A percentile compares a stretch with the other conserved stretches of the same genome.
These are phyloP conservation scores for Euclidium syriacum DNA, from an alignment of 345 rosid species.

Conservation along the genomic window DNA sequence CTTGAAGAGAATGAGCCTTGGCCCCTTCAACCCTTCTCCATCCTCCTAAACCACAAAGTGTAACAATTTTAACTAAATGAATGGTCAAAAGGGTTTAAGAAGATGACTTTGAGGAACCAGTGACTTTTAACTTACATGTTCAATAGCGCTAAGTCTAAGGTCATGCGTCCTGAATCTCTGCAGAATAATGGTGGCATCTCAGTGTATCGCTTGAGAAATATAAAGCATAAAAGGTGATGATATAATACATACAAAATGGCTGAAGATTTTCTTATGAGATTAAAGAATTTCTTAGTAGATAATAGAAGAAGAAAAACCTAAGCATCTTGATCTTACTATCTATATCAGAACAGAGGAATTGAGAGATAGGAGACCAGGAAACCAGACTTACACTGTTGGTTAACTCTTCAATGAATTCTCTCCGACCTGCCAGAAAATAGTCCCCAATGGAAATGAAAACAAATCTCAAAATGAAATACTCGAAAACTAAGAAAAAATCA, in stretches of 20 bases:
- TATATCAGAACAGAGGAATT: neutral
- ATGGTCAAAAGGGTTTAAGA: neutral
- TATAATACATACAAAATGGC: neutral
- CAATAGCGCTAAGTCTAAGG: constrained; percentile 47
- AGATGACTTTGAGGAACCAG: neutral
- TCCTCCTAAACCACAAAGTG: constrained; percentile 50
- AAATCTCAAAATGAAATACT: neutral
- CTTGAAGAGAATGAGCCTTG: constrained; percentile 54
- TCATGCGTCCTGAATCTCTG: constrained; percentile 54
- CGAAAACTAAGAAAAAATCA: neutral
- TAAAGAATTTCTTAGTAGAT: neutral
- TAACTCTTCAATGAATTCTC: constrained; percentile 60
- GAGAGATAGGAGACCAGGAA: neutral
- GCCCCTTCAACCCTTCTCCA: constrained; percentile 58
- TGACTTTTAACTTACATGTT: constrained; percentile 42
- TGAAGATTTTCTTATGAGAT: neutral
- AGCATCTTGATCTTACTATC: neutral
- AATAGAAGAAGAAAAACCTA: neutral
- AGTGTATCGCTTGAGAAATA: neutral
- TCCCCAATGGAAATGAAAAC: constrained; percentile 15
- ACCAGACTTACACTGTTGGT: constrained; percentile 48
- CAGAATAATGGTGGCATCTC: constrained; percentile 28
- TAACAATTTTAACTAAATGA: neutral
- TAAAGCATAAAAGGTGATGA: neutral
- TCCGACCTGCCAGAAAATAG: constrained; percentile 45